phyloP scores from a whole-genome alignment of 108 stramenopile genomes.

The Conticribra weissflogii region DNA sequence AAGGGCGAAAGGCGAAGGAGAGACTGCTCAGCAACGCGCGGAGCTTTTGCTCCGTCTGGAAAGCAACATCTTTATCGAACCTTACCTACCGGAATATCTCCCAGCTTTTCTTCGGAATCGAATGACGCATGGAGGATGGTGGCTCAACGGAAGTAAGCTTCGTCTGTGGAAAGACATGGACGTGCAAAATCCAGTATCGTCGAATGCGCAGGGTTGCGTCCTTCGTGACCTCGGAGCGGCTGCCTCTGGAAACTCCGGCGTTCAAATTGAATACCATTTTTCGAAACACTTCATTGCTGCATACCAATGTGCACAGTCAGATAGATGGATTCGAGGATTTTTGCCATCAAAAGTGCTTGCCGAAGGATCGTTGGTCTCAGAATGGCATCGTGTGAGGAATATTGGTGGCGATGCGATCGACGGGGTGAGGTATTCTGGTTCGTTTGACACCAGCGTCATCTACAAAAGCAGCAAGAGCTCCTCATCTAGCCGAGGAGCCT shows the following conservation, averaged over 20 bases:
- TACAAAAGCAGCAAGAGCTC: not conserved
- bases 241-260: not conserved
- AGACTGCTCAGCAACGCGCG: not conserved
- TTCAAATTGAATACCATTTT: slow-evolving; percentile 9
- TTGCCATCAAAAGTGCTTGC: slow-evolving; percentile 18
- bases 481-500: not conserved
- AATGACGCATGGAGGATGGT: slow-evolving; percentile 30
- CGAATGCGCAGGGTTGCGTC: slow-evolving; percentile 4
- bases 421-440: slow-evolving; percentile 18
- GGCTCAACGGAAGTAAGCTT: slow-evolving; percentile 12
- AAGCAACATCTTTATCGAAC: slow-evolving; percentile 32
- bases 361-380: slow-evolving; percentile 12
- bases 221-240: slow-evolving; percentile 6
- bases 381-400: slow-evolving; percentile 15
- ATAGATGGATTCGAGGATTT: slow-evolving; percentile 14
- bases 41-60: slow-evolving; percentile 11
- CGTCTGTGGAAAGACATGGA: slow-evolving; percentile 32
- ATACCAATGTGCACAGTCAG: slow-evolving; percentile 18
- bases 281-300: slow-evolving; percentile 19
- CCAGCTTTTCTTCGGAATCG: slow-evolving; percentile 21
- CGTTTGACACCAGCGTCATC: not conserved
- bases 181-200: not conserved
- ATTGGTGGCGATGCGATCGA: slow-evolving; percentile 20
- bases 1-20: not conserved
- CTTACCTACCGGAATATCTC: slow-evolving; percentile 23